A percentile compares a stretch with the other conserved stretches of the same genome.
Evolutionary conservation across 768 basidiomycete species (phyloP).

Genomic region (Lentinula aciculospora): DNA sequence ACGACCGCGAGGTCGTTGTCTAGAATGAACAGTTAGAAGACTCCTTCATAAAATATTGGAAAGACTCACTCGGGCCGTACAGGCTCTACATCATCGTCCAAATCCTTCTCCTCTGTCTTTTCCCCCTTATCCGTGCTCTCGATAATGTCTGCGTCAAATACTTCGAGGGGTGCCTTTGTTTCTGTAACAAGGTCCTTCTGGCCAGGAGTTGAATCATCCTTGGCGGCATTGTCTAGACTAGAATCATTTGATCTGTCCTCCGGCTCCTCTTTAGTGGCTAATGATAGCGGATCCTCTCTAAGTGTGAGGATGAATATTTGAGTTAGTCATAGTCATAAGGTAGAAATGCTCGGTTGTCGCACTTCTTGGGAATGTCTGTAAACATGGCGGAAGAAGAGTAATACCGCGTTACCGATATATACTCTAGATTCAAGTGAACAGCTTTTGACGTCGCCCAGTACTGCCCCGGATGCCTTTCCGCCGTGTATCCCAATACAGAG

Average conservation of each 20-base stretch:
- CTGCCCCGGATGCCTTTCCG: too few relatives aligned
- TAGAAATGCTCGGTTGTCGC: not conserved
- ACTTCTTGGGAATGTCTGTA: not conserved
- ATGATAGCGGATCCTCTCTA: not conserved
- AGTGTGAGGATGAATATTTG: not conserved
- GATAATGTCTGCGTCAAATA: not conserved
- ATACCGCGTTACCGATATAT: not conserved
- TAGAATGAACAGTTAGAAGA: not conserved
- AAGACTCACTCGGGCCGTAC: constrained; percentile 1
- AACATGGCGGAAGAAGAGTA: not conserved
- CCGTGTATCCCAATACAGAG: too few relatives aligned
- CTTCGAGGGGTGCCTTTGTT: not conserved
- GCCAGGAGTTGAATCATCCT: not conserved
- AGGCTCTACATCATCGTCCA: not conserved
- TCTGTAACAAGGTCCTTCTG: not conserved
- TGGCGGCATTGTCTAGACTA: not conserved
- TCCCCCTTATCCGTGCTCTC: not conserved
- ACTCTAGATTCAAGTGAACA: too few relatives aligned
- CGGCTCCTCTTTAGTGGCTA: not conserved
- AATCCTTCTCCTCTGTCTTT: not conserved
- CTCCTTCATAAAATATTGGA: not conserved
- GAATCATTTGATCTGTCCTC: not conserved
- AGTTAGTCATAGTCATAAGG: not conserved
- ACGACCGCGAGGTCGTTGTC: constrained; percentile 1
- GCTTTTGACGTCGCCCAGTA: too few relatives aligned